phyloP scores from a whole-genome alignment of 139 green algal genomes.

The Chlamydomonas schloesseri region DNA sequence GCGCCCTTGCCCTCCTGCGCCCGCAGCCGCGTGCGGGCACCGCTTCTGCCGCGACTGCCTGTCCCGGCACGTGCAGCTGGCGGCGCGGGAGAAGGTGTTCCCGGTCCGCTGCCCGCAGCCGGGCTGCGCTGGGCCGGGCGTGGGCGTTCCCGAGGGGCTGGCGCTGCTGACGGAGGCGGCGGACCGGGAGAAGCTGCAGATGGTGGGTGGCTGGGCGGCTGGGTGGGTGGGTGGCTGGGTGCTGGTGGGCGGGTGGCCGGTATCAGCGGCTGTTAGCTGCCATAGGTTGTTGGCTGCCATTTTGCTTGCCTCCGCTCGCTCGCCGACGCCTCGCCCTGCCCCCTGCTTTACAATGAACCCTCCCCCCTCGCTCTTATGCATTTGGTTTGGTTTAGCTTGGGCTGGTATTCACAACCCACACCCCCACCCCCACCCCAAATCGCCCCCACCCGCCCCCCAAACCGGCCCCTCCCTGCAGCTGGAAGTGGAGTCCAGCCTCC shows the following conservation, averaged over 20 bases:
- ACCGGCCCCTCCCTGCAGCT: not conserved
- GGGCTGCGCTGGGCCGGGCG: not conserved
- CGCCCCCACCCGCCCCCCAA: not conserved
- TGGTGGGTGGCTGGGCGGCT: not conserved
- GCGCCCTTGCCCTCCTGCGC: not conserved
- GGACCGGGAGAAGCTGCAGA: conserved; percentile 24
- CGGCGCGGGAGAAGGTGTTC: conserved; percentile 32
- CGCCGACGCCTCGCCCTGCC: too few species aligned
- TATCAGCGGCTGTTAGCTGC: too few species aligned
- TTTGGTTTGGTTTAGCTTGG: too few species aligned
- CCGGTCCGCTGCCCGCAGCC: conserved; percentile 32
- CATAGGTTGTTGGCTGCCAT: too few species aligned
- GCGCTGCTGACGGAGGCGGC: not conserved
- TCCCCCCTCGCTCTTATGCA: too few species aligned
- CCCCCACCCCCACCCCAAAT: not conserved
- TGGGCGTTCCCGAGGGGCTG: conserved; percentile 17
- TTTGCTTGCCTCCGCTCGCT: too few species aligned
- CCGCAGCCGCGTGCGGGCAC: conserved; percentile 22
- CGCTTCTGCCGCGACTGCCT: conserved; percentile 35
- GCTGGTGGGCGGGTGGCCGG: not conserved
- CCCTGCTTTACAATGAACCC: too few species aligned
- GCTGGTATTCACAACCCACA: not conserved
- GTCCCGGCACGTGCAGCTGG: conserved; percentile 34
- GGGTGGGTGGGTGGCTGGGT: not conserved
- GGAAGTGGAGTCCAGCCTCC: conserved; percentile 39